phyloP scores from a whole-genome alignment of 1,139 yeast species.

The Lodderomyces parapsilosis region DNA sequence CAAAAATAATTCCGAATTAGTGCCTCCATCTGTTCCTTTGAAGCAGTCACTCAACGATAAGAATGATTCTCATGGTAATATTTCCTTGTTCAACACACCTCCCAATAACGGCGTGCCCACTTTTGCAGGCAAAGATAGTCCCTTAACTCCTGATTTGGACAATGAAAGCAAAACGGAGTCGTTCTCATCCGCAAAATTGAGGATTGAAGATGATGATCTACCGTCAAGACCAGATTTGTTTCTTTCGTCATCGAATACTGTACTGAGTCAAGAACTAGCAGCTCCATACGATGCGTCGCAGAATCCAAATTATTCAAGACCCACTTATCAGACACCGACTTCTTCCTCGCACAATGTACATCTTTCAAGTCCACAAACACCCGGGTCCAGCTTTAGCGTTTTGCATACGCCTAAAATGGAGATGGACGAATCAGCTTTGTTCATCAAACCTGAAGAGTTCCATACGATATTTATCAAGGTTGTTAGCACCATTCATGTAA shows the following conservation, averaged over 20 bases:
- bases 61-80: neutral
- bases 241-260: neutral
- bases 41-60: slow-evolving; percentile 9
- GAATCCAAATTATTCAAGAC: slow-evolving; percentile 6
- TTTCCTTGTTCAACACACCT: slow-evolving; percentile 1
- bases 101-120: slow-evolving; percentile 9
- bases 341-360: slow-evolving; percentile 7
- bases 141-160: slow-evolving; percentile 21
- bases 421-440: slow-evolving; percentile 34
- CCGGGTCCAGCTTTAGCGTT: slow-evolving; percentile 24
- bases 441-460: slow-evolving; percentile 67
- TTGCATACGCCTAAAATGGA: slow-evolving; percentile 25
- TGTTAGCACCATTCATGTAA: slow-evolving; percentile 52
- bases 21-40: slow-evolving; percentile 12
- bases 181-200: neutral
- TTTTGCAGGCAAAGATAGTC: slow-evolving; percentile 11
- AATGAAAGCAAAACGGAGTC: neutral
- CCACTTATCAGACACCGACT: slow-evolving; percentile 12
- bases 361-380: slow-evolving; percentile 15
- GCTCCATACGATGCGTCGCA: slow-evolving; percentile 8
- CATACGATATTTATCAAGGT: slow-evolving; percentile 60
- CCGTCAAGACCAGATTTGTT: neutral
- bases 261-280: neutral
- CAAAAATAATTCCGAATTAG: slow-evolving; percentile 4
- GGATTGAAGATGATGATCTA: slow-evolving; percentile 1